Conservation (phyloP, 495 filamentous ascomycete genomes). For the Collariella sp. region DNA sequence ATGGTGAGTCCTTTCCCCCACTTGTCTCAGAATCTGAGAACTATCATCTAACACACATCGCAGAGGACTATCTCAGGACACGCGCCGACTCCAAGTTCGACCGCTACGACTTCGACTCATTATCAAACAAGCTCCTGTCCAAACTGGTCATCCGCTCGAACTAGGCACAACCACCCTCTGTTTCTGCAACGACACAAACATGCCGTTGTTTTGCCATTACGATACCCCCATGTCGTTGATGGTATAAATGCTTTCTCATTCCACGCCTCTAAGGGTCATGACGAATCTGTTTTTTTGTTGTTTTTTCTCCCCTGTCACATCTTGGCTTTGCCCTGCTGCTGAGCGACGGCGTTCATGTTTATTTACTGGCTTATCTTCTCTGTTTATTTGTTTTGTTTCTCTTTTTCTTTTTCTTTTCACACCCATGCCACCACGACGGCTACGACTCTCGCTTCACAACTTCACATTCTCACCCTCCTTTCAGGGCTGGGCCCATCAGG, state of each 20-base stretch:
- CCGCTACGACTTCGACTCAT: constrained; percentile 79
- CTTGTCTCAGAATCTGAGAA: background rate
- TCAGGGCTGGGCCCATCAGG: constrained; percentile 9
- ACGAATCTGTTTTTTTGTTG: constrained; percentile 16
- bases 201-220: constrained; percentile 15
- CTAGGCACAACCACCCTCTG: constrained; percentile 32
- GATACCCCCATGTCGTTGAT: constrained; percentile 12
- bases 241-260: background rate
- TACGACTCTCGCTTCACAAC: constrained; percentile 3
- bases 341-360: constrained; percentile 16
- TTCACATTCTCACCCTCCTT: constrained; percentile 10
- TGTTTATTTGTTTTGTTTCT: too few relatives aligned
- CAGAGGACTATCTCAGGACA: constrained; percentile 49
- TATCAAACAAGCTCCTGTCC: constrained; percentile 91
- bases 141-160: constrained; percentile 91
- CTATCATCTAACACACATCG: constrained; percentile 10
- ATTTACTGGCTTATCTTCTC: constrained; percentile 14
- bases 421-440: background rate
- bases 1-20: constrained; percentile 53
- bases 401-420: constrained; percentile 26
- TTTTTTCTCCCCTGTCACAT: background rate
- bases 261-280: background rate
- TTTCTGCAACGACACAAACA: background rate
- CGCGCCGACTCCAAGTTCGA: constrained; percentile 63
- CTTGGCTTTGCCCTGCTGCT: constrained; percentile 10